A percentile compares a stretch with the other conserved stretches of the same genome.
phyloP scores from a whole-genome alignment of 2,329 filamentous ascomycete species.

The Epichloe hybrida region DNA sequence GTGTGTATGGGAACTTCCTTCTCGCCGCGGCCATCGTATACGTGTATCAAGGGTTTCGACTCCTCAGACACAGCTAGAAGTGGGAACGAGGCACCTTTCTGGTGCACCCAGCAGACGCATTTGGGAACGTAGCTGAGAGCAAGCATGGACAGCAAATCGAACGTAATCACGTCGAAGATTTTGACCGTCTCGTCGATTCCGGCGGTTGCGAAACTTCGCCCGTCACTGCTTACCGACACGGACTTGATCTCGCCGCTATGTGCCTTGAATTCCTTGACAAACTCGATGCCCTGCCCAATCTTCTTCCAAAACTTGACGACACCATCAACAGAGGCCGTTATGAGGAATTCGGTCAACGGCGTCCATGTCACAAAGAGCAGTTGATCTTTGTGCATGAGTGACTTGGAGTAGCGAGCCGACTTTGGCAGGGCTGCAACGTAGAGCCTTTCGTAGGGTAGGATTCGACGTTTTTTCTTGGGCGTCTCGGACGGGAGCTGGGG shows the following conservation, averaged over 20 bases:
- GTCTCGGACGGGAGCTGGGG: conserved; percentile 68
- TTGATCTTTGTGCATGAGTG: conserved; percentile 97
- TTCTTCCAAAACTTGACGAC: conserved; percentile 99
- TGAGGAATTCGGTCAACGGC: conserved; percentile 83
- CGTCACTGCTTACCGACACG: conserved; percentile 78
- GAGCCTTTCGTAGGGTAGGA: conserved; percentile 86
- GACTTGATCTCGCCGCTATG: conserved; percentile 75
- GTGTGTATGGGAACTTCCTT: conserved; percentile 62
- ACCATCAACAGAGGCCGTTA: conserved; percentile 89
- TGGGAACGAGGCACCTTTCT: conserved; percentile 74
- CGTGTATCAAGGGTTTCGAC: conserved; percentile 54
- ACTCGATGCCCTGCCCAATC: conserved; percentile 76
- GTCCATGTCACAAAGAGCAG: conserved; percentile 79
- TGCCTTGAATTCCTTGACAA: conserved; percentile 94
- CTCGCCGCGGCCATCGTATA: conserved; percentile 87
- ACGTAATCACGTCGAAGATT: conserved; percentile 72
- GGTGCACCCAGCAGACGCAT: conserved; percentile 85
- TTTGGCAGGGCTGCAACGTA: conserved; percentile 82
- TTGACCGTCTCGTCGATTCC: conserved; percentile 68
- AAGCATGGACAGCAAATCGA: conserved; percentile 75
- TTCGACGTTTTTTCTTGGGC: conserved; percentile 81
- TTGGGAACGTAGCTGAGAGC: conserved; percentile 62
- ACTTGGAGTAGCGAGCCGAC: conserved; percentile 77
- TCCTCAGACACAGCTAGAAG: conserved; percentile 73
- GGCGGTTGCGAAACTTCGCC: conserved; percentile 82